These are phyloP conservation scores for Alisma plantagoaquatica DNA, from an alignment of 106 monocot genomes.

Conservation along the genomic window DNA sequence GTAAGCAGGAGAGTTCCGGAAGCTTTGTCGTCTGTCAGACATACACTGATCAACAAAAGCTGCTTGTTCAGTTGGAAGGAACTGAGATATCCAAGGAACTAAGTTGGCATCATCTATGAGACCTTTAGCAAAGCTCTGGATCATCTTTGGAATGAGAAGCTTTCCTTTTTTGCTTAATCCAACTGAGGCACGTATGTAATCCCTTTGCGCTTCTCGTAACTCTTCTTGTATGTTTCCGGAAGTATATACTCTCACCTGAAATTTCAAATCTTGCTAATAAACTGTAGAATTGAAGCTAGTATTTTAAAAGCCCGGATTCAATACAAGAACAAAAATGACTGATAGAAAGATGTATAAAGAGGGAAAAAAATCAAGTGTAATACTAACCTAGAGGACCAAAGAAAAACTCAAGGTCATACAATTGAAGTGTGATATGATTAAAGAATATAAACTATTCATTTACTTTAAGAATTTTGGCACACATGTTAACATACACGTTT, in stretches of 20 bases:
- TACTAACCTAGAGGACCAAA: no score
- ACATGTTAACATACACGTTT: no score
- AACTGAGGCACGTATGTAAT: slow-evolving; percentile 68
- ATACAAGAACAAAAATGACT: no score
- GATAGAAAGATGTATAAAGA: no score
- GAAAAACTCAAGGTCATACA: no score
- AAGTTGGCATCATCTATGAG: slow-evolving; percentile 38
- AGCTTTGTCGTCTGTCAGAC: slow-evolving; percentile 38
- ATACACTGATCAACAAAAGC: slow-evolving; percentile 37
- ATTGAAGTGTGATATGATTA: no score
- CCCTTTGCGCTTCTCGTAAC: slow-evolving; percentile 58
- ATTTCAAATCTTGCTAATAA: not conserved
- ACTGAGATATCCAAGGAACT: slow-evolving; percentile 33
- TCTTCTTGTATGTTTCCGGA: slow-evolving; percentile 48
- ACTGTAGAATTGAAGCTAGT: no score
- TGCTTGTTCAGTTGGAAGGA: slow-evolving; percentile 43
- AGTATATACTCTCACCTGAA: slow-evolving; percentile 70
- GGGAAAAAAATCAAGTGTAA: no score
- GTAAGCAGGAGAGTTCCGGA: slow-evolving; percentile 30
- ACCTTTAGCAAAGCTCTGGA: slow-evolving; percentile 41
- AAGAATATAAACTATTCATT: no score
- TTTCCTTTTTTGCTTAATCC: slow-evolving; percentile 75
- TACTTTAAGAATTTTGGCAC: no score
- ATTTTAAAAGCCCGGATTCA: no score
- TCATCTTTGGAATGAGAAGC: slow-evolving; percentile 83